Evolutionary conservation across 352 stramenopile genomes (phyloP), one percentile per base, ranked within the genome.

Genomic region (Globisporangium nodosum): DNA sequence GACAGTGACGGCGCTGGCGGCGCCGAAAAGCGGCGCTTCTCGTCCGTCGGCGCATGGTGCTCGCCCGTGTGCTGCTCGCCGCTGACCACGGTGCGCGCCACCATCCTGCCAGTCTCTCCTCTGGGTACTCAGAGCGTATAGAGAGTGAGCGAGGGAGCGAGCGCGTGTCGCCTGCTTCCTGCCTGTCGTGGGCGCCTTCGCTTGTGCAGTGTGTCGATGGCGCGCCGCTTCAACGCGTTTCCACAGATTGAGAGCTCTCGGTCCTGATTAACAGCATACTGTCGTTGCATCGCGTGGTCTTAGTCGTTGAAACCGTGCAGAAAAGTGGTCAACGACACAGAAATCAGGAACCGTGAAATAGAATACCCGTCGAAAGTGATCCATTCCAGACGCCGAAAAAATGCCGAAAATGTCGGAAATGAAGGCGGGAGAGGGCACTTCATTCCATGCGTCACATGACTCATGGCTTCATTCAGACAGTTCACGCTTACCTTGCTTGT

Each of bases 61-160:
- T 63, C 58, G 3, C 27, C 40, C 0, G 58, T 63, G 13, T 37
- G 49, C 45, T 63, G 49, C 15, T 50, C 57, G 39, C 56, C 42
- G 18, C 42, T 47, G 15, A 11, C 42, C 16, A 47, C 42, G 5
- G 42, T 47, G 42, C 42, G 42, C 18, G 42, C 42, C 5, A 47
- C 42, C 42, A 47, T 47, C 35, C 31, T 18, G 39, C 1, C 7
- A 45, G 15, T 45, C 12, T 45, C 15, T 15, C 12, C 13, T 9
- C 8, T 42, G 37, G 8, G 37, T 42, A 1, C 8, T 15, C 8
- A 42, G 13, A 15, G 37, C 8, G 37, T 6, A 16, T 6, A n/a
- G 39, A 13, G 12, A 45, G 8, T 11, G 42, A 20, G 42, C 42
- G 8, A 21, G 16, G 5, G 16, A n/a, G 42, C 18, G 13, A 5